Conservation (phyloP, 1,284 basidiomycete genomes). For the Heterobasidion occidentale region DNA sequence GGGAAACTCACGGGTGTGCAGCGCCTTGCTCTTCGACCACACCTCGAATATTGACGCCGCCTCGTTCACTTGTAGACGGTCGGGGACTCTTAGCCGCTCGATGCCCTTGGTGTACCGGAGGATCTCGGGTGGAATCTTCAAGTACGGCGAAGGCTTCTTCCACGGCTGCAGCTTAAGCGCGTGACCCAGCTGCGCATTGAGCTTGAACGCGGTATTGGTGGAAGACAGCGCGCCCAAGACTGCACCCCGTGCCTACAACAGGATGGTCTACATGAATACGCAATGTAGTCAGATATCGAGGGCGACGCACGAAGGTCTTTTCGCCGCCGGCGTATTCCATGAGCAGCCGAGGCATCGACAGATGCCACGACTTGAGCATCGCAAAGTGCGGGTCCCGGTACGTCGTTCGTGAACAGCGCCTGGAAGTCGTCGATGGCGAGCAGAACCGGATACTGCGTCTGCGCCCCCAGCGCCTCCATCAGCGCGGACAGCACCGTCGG, state of each 20-base stretch:
- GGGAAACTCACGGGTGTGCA: conserved; percentile 36
- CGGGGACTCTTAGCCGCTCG: conserved; percentile 46
- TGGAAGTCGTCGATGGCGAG: conserved; percentile 88
- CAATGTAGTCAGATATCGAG: neutral
- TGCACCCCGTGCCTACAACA: conserved; percentile 46
- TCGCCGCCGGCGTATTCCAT: conserved; percentile 73
- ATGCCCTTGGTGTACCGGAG: conserved; percentile 49
- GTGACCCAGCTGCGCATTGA: conserved; percentile 53
- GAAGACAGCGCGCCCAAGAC: conserved; percentile 59
- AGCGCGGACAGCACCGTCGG: conserved; percentile 61
- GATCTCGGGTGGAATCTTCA: conserved; percentile 35
- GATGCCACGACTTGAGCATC: conserved; percentile 69
- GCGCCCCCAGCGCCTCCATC: conserved; percentile 58
- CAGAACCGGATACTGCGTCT: conserved; percentile 75
- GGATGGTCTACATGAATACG: conserved; percentile 7
- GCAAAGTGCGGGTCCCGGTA: conserved; percentile 80
- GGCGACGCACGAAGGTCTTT: conserved; percentile 52
- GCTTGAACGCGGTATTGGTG: conserved; percentile 43
- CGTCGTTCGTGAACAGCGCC: conserved; percentile 62
- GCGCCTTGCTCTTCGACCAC: conserved; percentile 52
- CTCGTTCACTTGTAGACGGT: conserved; percentile 49
- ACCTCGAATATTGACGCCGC: conserved; percentile 63
- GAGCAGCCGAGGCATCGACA: conserved; percentile 73
- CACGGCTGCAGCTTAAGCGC: conserved; percentile 36
- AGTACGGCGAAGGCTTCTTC: conserved; percentile 37